Evolutionary conservation across 352 stramenopile species (phyloP).

Genomic region (Detonula confervacea): DNA sequence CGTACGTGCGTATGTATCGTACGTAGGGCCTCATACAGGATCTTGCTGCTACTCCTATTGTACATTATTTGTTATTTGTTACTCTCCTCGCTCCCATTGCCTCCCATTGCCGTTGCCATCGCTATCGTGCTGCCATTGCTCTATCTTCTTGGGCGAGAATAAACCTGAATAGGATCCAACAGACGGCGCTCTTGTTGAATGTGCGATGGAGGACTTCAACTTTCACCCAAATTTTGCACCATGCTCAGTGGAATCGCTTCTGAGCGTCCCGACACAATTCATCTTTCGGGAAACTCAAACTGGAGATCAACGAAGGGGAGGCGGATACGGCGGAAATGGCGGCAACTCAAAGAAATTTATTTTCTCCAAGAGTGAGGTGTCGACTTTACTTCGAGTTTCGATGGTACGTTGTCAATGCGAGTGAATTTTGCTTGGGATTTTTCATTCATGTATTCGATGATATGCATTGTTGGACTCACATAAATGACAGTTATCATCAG

Average conservation of each 20-base stretch:
- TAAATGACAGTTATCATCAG: conserved; percentile 36
- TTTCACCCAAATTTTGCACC: conserved; percentile 14
- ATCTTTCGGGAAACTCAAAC: conserved; percentile 55
- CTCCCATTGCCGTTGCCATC: too few species aligned
- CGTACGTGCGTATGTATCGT: too few species aligned
- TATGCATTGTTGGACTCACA: not conserved
- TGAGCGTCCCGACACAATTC: conserved; percentile 30
- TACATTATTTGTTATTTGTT: too few species aligned
- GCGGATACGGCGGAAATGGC: not conserved
- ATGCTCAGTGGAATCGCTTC: conserved; percentile 35
- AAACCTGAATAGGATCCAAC: too few species aligned
- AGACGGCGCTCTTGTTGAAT: too few species aligned
- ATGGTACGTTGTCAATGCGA: conserved; percentile 27
- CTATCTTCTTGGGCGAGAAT: too few species aligned
- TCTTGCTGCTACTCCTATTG: too few species aligned
- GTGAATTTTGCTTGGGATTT: not conserved
- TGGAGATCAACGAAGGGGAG: not conserved
- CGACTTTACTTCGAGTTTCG: conserved; percentile 48
- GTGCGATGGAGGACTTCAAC: too few species aligned
- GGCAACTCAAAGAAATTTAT: conserved; percentile 31
- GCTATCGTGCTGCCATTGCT: too few species aligned
- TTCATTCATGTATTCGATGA: not conserved
- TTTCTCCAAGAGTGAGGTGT: conserved; percentile 55
- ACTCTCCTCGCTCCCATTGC: too few species aligned
- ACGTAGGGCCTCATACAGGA: too few species aligned